These are phyloP conservation scores for Lotus japonicus DNA, from an alignment of 306 rosid species.

Conservation along the genomic window DNA sequence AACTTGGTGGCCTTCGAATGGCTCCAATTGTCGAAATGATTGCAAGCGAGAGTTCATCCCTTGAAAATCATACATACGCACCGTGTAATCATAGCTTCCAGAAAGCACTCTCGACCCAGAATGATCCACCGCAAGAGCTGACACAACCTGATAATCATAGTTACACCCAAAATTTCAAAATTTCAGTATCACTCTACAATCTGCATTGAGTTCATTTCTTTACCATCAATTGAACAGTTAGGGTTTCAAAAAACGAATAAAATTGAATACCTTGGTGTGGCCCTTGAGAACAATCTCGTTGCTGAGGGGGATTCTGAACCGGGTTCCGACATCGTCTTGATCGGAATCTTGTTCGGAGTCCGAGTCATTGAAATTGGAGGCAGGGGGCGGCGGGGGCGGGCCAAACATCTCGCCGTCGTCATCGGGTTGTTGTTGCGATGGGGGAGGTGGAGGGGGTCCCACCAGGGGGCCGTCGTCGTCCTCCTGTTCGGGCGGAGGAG, in stretches of 20 bases:
- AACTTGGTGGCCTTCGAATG: constrained; percentile 94
- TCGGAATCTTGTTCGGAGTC: constrained; percentile 33
- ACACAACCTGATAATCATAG: constrained; percentile 61
- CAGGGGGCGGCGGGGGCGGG: constrained; percentile 52
- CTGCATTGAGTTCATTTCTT: neutral
- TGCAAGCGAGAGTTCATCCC: constrained; percentile 87
- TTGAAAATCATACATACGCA: constrained; percentile 91
- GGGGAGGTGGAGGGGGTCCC: constrained; percentile 62
- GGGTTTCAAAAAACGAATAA: neutral
- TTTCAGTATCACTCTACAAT: neutral
- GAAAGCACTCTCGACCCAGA: constrained; percentile 91
- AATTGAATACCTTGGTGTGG: constrained; percentile 62
- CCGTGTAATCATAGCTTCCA: constrained; percentile 85
- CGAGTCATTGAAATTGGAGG: constrained; percentile 26
- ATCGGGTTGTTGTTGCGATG: neutral
- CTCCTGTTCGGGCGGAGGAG: neutral
- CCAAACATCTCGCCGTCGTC: constrained; percentile 44
- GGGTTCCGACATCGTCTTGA: constrained; percentile 33
- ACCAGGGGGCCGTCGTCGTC: constrained; percentile 32
- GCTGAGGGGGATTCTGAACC: constrained; percentile 69
- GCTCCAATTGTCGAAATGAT: constrained; percentile 91
- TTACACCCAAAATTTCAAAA: constrained; percentile 1
- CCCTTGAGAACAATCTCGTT: constrained; percentile 94
- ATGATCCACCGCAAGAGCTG: constrained; percentile 88
- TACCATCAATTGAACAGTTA: neutral